phyloP scores from a whole-genome alignment of 2,329 filamentous ascomycete species.

The Neurospora sp. region DNA sequence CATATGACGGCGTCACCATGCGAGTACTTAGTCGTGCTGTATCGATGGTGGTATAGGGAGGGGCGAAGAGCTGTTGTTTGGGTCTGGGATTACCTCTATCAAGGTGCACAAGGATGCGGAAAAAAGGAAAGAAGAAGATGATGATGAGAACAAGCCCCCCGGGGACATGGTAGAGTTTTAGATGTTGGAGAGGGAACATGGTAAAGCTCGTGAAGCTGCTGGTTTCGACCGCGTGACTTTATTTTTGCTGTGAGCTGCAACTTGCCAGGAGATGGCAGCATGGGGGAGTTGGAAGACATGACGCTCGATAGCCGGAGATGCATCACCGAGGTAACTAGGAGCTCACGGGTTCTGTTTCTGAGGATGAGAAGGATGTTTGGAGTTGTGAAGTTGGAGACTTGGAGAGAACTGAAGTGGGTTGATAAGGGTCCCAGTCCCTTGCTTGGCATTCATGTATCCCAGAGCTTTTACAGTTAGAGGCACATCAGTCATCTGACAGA shows the following conservation, averaged over 20 bases:
- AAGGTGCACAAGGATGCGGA: not conserved
- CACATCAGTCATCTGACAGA: not conserved
- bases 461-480: not conserved
- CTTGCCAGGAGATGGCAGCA: not conserved
- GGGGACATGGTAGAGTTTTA: not conserved
- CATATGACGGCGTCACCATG: not conserved
- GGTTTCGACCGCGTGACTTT: not conserved
- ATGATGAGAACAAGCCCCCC: not conserved
- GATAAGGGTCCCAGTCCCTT: not conserved
- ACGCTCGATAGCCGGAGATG: not conserved
- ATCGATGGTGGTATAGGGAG: not conserved
- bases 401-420: not conserved
- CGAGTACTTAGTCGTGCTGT: not conserved
- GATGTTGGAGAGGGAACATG: not conserved
- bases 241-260: not conserved
- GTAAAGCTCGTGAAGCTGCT: not conserved
- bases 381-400: not conserved
- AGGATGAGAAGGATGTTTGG: not conserved
- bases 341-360: not conserved
- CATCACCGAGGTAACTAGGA: not conserved
- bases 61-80: not conserved
- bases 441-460: not conserved
- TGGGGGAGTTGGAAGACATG: not conserved
- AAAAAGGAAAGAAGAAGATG: not conserved
- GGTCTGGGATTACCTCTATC: not conserved